phyloP scores from a whole-genome alignment of 129 eudicot species.

The Solidago caesia region DNA sequence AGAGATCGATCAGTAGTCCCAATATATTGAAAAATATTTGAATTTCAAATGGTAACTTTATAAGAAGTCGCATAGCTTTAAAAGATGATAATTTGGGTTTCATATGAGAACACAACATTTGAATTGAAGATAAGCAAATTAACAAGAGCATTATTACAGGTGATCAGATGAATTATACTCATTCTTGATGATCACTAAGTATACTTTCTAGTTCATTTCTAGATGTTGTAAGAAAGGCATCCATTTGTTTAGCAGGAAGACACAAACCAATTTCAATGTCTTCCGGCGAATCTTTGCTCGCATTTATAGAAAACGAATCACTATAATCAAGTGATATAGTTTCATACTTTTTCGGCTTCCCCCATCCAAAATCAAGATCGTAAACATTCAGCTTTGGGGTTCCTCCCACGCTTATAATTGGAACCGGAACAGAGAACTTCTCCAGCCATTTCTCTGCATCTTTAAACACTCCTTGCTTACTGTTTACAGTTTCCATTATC shows the following conservation, averaged over 20 bases:
- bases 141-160: too few relatives aligned
- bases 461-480: background rate
- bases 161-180: background rate
- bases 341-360: conserved; percentile 19
- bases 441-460: background rate
- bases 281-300: background rate
- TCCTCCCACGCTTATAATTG: background rate
- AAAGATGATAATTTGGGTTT: too few relatives aligned
- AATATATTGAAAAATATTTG: too few relatives aligned
- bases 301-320: background rate
- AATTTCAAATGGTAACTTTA: too few relatives aligned
- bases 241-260: conserved; percentile 18
- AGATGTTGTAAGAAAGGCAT: background rate
- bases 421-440: background rate
- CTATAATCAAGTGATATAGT: background rate
- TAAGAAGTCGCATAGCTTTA: too few relatives aligned
- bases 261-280: conserved; percentile 12
- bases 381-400: conserved; percentile 11
- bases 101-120: too few relatives aligned
- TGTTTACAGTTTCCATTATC: background rate
- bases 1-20: too few relatives aligned
- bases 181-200: background rate
- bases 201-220: background rate
- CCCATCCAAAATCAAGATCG: conserved; percentile 26
- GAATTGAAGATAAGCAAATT: too few relatives aligned